Evolutionary conservation across 75 land plant genomes (phyloP), one percentile per base, ranked within the genome.

Genomic region (Pinus tabuliformis): DNA sequence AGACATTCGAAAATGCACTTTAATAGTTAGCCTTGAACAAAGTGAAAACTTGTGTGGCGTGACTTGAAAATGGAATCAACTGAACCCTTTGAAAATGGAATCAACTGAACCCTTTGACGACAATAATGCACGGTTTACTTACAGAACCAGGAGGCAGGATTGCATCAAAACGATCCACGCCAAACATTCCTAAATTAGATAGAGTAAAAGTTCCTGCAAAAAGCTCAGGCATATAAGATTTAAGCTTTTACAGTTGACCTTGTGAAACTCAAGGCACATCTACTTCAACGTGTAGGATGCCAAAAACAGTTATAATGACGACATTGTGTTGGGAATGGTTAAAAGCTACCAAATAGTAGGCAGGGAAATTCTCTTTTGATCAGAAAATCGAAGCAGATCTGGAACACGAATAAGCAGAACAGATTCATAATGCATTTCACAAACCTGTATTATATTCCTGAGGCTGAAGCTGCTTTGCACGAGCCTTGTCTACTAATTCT

Each of bases 91-190:
- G 21, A 76, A 30, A 37, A 22, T 16, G 20, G 12, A 49, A 49
- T 14, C 63, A 14, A 45, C 36, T 73, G 14, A n/a, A 56, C 42
- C 56, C 64, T 61, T 30, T 17, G 9, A 72, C 42, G 57, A 68
- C 33, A 62, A 65, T 37, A 26, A 18, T 76, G 4, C 6, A 52
- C n/a, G 57, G 65, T 12, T 30, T 56, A 81, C 89, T 79, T 81
- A 93, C 95, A 75, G 91, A 83, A 78, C 95, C 95, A 72, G 95
- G 95, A 33, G 95, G 95, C 20, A 93, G 74, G 78, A 91, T 93
- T 22, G 95, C 93, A 82, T 93, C 95, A 82, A 93, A 93, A 0
- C 93, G 93, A 62, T 93, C 95, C 16, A 91, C 95, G 58, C 93
- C 95, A 83, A 86, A 93, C 95, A 88, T 89, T 15, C 95, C 95